Base-by-base conservation (phyloP, 768 basidiomycete species). In the Agrocybe praecox region DNA sequence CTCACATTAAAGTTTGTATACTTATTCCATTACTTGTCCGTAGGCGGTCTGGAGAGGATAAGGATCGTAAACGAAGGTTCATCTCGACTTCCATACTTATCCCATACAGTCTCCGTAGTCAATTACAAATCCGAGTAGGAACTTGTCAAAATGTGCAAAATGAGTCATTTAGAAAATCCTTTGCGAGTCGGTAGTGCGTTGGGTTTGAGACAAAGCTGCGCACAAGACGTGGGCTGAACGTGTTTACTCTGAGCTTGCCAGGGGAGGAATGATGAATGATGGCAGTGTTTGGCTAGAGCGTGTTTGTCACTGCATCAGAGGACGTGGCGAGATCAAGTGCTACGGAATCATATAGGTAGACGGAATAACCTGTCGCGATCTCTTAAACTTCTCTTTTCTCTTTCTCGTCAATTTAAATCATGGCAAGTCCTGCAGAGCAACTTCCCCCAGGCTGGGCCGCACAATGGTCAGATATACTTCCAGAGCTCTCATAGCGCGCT, bases 401-500 rank as follows among this genome's bases (percentile, higher is more conserved):
- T 15, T 61, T 58, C 29, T 34, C n/a, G 48, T 53, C 36, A 40
- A 49, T 56, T 52, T 6, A 14, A 40, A 14, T 40, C 53, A 83
- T 83, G 83, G 79, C 81, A 52, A 76, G 80, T 66, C 77, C 79
- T 59, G 73, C 70, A 62, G 82, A 86, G 67, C 86, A 92, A 71
- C 74, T 97, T 34, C 96, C 96, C 57, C 89, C 89, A 61, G 96
- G 95, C 42, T 97, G 96, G 96, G 80, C 83, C 61, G 91, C 93
- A 69, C 89, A 96, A 81, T 97, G 96, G 96, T 93, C 69, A 62
- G 78, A 72, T 42, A 55, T n/a, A 33, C 23, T 49, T 26, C 58
- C 55, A 26, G 19, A 46, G 45, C 51, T 15, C 26, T 51, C 45
- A 61, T 54, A 47, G 53, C 48, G 34, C 49, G 57, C 61, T 52